Conservation (phyloP, 352 stramenopile species). For the Globisporangium paroecandrum region DNA sequence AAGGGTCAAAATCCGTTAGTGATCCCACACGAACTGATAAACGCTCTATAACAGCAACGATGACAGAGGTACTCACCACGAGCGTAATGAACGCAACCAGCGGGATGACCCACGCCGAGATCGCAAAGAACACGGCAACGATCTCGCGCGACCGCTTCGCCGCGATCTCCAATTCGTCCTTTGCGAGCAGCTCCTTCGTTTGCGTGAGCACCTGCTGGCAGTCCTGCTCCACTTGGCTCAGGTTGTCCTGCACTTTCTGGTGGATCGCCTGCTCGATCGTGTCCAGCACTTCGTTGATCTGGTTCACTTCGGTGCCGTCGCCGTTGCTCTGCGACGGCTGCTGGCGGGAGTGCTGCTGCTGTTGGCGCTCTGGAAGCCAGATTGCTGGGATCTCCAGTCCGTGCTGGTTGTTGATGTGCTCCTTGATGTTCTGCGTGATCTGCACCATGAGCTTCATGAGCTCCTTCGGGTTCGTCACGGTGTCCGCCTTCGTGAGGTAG, state of each 20-base stretch:
- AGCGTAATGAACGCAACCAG: slow-evolving; percentile 42
- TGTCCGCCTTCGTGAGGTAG: slow-evolving; percentile 68
- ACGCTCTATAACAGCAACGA: background rate
- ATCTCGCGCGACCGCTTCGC: slow-evolving; percentile 41
- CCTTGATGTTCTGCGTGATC: slow-evolving; percentile 65
- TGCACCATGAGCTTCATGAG: slow-evolving; percentile 69
- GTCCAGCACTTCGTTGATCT: slow-evolving; percentile 39
- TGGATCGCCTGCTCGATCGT: slow-evolving; percentile 56
- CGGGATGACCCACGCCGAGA: slow-evolving; percentile 42
- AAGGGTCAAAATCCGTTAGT: background rate
- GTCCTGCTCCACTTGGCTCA: slow-evolving; percentile 51
- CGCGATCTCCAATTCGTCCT: slow-evolving; percentile 39
- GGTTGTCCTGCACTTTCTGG: slow-evolving; percentile 65
- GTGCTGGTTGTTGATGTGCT: slow-evolving; percentile 68
- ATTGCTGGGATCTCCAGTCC: slow-evolving; percentile 60
- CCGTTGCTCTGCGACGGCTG: slow-evolving; percentile 16
- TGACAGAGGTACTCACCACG: slow-evolving; percentile 23
- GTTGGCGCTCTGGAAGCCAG: slow-evolving; percentile 27
- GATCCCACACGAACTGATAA: background rate
- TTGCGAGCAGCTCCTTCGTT: slow-evolving; percentile 29
- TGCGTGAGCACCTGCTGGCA: slow-evolving; percentile 30
- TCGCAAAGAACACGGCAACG: slow-evolving; percentile 37
- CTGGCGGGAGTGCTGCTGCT: slow-evolving; percentile 7
- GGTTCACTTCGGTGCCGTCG: slow-evolving; percentile 33
- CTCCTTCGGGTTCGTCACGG: slow-evolving; percentile 52